Base-by-base conservation (phyloP, 805 yeast genomes). In the Ogataea ramenticola region DNA sequence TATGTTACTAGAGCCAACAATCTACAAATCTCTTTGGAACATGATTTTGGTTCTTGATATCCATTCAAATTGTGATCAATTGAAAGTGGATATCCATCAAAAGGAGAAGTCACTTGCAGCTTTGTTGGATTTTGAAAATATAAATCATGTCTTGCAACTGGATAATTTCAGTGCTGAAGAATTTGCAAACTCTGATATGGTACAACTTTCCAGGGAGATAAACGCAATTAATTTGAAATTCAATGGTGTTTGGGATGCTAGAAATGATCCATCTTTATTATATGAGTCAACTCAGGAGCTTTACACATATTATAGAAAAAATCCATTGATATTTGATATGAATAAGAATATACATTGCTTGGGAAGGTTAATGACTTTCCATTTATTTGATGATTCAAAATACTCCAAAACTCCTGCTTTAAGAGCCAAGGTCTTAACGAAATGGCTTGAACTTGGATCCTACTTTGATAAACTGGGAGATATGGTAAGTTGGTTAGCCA, bases 401-500 rank as follows among this genome's bases (percentile, higher is more conserved):
- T 59, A 53, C 21, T 57, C 66, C 3, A 54, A 55, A 8, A 48
- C 53, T 17, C 49, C 65, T 12, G 75, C 68, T 46, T 58, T 61
- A 27, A 72, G 93, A 46, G 95, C 95, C 0, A 64, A 74, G 36
- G 55, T 89, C 4, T 60, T 91, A 32, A 79, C 80, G 39, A 82
- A 79, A 57, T 91, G 98, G 98, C 84, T 90, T 36, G 79, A 80
- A 47, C 68, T 91, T 37, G 98, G 96, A 3, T 78, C 83, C 49
- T 66, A 70, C 24, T 75, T 91, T 48, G 93, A 87, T 55, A 77
- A 76, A 47, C 67, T 77, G 27, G 98, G 98, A 41, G 95, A 91
- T 58, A 87, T 88, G 90, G 90, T 89, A 0, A 82, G 93, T 27
- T 91, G 97, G 97, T 67, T 88, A 21, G 96, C 96, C 0, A 79